Conservation (phyloP, 495 filamentous ascomycete genomes). For the Gamarada debralockiae region DNA sequence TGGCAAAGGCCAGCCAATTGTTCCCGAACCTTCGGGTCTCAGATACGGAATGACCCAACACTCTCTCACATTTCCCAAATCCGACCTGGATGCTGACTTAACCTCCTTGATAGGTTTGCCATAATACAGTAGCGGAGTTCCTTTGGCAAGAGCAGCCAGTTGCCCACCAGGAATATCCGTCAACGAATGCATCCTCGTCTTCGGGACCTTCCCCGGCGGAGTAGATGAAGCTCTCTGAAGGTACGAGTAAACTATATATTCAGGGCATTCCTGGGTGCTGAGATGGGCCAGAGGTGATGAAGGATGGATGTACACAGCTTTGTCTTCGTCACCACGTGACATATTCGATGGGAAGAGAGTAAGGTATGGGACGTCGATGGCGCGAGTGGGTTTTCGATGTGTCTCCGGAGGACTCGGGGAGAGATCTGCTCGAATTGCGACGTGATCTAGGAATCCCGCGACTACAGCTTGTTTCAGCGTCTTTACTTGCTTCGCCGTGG, state of each 20-base stretch:
- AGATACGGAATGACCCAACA: conserved; percentile 80
- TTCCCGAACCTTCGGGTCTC: conserved; percentile 56
- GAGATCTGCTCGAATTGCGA: conserved; percentile 90
- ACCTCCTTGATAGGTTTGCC: conserved; percentile 88
- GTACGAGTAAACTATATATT: conserved; percentile 83
- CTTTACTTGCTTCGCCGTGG: conserved; percentile 67
- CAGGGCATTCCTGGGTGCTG: conserved; percentile 66
- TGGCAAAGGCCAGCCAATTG: conserved; percentile 78
- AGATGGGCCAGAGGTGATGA: conserved; percentile 71
- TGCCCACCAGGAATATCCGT: conserved; percentile 71
- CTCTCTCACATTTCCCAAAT: conserved; percentile 54
- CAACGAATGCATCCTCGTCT: conserved; percentile 85
- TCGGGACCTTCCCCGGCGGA: conserved; percentile 51
- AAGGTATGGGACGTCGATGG: conserved; percentile 86
- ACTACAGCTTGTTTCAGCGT: conserved; percentile 87
- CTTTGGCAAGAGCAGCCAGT: conserved; percentile 75
- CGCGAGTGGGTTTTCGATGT: conserved; percentile 66
- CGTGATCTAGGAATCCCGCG: conserved; percentile 90
- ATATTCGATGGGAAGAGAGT: conserved; percentile 71
- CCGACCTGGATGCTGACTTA: conserved; percentile 37
- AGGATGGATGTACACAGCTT: conserved; percentile 40
- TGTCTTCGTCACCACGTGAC: conserved; percentile 32
- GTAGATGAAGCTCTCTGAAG: conserved; percentile 66
- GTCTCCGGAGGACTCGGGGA: conserved; percentile 69
- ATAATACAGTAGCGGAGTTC: conserved; percentile 79